Evolutionary conservation across 306 rosid species (phyloP).

Genomic region (Prunus fruticosa): DNA sequence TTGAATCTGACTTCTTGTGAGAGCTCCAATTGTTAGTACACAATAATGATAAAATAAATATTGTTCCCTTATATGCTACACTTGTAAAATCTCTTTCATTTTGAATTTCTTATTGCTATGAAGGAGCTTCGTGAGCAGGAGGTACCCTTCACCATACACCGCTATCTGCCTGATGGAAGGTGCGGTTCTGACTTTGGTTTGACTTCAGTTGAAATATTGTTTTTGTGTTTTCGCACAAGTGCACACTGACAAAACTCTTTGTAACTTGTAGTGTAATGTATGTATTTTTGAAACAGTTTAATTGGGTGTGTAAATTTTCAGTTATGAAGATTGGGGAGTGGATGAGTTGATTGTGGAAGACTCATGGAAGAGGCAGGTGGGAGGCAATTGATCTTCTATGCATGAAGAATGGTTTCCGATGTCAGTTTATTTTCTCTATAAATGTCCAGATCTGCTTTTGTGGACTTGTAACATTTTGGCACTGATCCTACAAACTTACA

Average conservation of each 20-base stretch:
- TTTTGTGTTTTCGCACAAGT: not conserved
- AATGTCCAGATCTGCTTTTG: not conserved
- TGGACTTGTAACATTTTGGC: slow-evolving; percentile 1
- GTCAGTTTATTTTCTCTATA: not conserved
- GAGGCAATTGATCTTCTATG: slow-evolving; percentile 54
- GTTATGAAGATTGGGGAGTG: slow-evolving; percentile 98
- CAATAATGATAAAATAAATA: not conserved
- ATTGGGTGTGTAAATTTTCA: slow-evolving; percentile 22
- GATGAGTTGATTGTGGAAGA: slow-evolving; percentile 95
- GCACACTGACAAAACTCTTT: not conserved
- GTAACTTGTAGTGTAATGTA: not conserved
- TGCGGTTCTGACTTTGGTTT: slow-evolving; percentile 15
- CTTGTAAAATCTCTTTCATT: not conserved
- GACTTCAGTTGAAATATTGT: not conserved
- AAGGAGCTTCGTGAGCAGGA: slow-evolving; percentile 92
- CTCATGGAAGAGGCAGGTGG: slow-evolving; percentile 98
- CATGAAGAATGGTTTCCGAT: not conserved
- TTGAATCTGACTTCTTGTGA: not conserved
- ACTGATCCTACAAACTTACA: not conserved
- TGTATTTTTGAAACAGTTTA: not conserved
- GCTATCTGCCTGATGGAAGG: slow-evolving; percentile 99
- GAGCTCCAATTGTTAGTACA: not conserved
- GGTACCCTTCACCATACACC: slow-evolving; percentile 93
- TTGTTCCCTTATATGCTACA: not conserved
- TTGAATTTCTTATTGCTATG: slow-evolving; percentile 58